These are phyloP conservation scores for Podila epicladia DNA, from an alignment of 192 early-diverging fungal species.

Conservation along the genomic window DNA sequence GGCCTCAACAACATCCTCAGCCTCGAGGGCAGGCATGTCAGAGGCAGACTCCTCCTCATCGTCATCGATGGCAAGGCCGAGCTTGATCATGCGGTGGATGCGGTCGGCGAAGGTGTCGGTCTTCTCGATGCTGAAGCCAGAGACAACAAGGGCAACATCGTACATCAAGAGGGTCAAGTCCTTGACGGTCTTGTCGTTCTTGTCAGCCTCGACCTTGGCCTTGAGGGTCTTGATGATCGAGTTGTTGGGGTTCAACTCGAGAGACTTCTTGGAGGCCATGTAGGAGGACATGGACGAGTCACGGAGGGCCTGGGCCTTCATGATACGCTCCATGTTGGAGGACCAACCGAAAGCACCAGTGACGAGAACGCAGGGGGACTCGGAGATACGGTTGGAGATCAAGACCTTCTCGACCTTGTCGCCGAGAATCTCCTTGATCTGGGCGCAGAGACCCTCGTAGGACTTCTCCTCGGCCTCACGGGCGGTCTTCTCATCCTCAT, in stretches of 20 bases:
- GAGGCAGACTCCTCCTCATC: slow-evolving; percentile 65
- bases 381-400: slow-evolving; percentile 95
- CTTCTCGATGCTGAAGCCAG: slow-evolving; percentile 98
- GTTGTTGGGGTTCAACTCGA: slow-evolving; percentile 98
- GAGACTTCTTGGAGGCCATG: slow-evolving; percentile 99
- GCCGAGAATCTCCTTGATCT: slow-evolving; percentile 98
- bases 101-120: slow-evolving; percentile 90
- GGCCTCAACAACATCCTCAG: slow-evolving; percentile 53
- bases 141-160: slow-evolving; percentile 94
- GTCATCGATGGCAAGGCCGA: slow-evolving; percentile 96
- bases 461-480: slow-evolving; percentile 94
- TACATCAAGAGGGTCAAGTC: slow-evolving; percentile 94
- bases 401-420: slow-evolving; percentile 85
- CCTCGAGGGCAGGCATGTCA: slow-evolving; percentile 53
- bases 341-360: slow-evolving; percentile 99
- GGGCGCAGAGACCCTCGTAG: slow-evolving; percentile 89
- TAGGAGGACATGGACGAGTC: slow-evolving; percentile 99
- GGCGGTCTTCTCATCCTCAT: slow-evolving; percentile 97
- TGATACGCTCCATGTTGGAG: slow-evolving; percentile 99
- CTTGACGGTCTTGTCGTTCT: slow-evolving; percentile 99
- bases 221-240: slow-evolving; percentile 95
- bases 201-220: slow-evolving; percentile 91
- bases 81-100: slow-evolving; percentile 99
- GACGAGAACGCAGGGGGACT: slow-evolving; percentile 98
- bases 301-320: slow-evolving; percentile 99